Evolutionary conservation across 176 grass and related monocot species (phyloP).

Genomic region (Avena atlantica): DNA sequence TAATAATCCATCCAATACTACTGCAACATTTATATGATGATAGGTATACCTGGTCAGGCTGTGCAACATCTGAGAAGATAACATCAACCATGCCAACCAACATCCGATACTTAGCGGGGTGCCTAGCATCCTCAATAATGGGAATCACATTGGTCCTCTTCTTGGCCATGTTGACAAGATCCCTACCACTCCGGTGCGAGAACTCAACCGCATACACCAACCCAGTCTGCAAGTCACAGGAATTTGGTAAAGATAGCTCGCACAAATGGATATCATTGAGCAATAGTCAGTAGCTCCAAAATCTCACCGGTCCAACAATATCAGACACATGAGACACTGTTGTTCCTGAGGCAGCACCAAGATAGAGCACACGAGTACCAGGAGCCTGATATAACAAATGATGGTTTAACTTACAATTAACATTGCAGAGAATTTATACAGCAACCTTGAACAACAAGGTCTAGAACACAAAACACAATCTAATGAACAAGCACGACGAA

Average conservation of each 20-base stretch:
- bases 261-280: neutral
- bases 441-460: neutral
- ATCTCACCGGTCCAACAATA: slow-evolving; percentile 82
- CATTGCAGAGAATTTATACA: neutral
- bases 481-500: neutral
- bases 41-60: slow-evolving; percentile 85
- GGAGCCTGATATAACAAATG: slow-evolving; percentile 49
- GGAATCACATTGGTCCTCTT: slow-evolving; percentile 96
- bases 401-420: neutral
- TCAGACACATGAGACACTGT: slow-evolving; percentile 91
- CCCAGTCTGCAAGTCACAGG: slow-evolving; percentile 50
- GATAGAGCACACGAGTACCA: slow-evolving; percentile 78
- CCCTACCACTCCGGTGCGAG: slow-evolving; percentile 88
- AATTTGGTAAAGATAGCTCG: neutral
- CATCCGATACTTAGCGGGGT: slow-evolving; percentile 87
- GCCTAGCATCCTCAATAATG: slow-evolving; percentile 95
- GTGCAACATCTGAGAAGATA: slow-evolving; percentile 98
- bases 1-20: neutral
- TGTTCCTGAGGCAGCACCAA: slow-evolving; percentile 88
- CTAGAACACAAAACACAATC: neutral
- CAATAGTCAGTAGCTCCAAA: neutral
- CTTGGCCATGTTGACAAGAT: slow-evolving; percentile 96
- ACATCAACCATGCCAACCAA: slow-evolving; percentile 98
- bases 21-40: neutral
- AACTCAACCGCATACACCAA: slow-evolving; percentile 96